These are phyloP conservation scores for Alnus rubra DNA, from an alignment of 306 rosid genomes.

Conservation along the genomic window DNA sequence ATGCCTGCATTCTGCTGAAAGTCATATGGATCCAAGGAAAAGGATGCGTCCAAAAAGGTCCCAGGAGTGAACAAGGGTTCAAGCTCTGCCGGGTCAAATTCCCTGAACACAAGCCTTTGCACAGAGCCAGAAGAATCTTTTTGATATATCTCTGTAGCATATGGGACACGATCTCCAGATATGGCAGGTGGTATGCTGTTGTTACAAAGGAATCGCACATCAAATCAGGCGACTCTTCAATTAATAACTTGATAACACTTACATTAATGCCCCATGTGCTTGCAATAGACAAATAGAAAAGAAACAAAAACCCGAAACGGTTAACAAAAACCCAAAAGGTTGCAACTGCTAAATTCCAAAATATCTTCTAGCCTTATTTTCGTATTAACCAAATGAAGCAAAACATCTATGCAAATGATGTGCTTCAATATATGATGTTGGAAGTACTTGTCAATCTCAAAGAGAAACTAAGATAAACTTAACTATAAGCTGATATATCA, in stretches of 20 bases:
- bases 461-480: not conserved
- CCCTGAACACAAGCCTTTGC: conserved; percentile 65
- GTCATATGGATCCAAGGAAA: conserved; percentile 79
- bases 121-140: conserved; percentile 62
- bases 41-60: conserved; percentile 66
- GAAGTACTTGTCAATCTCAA: not conserved
- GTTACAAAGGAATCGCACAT: not conserved
- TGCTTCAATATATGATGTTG: not conserved
- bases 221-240: not conserved
- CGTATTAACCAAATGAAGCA: not conserved
- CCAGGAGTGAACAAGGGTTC: conserved; percentile 60
- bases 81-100: conserved; percentile 71
- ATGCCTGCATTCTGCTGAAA: conserved; percentile 86
- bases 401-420: not conserved
- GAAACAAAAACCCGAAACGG: not conserved
- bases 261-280: not conserved
- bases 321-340: not conserved
- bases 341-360: not conserved
- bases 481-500: not conserved
- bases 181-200: conserved; percentile 71
- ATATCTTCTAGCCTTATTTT: not conserved
- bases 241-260: not conserved
- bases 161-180: conserved; percentile 40
- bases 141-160: conserved; percentile 81
- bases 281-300: not conserved